Conservation (phyloP, 1,284 basidiomycete species). For the Naganishia albida region DNA sequence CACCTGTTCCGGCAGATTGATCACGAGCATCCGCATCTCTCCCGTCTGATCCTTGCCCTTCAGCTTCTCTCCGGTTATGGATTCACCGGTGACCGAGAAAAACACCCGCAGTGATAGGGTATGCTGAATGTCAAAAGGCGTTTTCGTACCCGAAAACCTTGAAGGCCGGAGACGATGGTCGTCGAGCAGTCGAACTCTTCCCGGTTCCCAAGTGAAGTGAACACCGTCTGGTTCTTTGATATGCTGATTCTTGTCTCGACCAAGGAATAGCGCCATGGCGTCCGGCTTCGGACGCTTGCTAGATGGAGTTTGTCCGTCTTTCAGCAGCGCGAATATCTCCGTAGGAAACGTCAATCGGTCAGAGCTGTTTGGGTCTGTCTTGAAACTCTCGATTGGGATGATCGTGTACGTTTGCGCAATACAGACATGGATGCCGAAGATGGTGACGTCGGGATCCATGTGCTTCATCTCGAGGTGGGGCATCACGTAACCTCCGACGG, state of each 20-base stretch:
- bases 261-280: neutral
- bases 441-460: constrained; percentile 5
- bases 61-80: neutral
- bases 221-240: neutral
- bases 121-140: constrained; percentile 8
- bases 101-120: constrained; percentile 7
- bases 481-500: constrained; percentile 13
- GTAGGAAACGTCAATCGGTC: neutral
- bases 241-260: neutral
- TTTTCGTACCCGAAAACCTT: neutral
- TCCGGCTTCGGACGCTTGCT: neutral
- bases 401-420: constrained; percentile 1
- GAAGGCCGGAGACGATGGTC: constrained; percentile 2
- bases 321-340: neutral
- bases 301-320: constrained; percentile 2
- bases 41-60: neutral
- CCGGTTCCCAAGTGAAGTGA: constrained; percentile 9
- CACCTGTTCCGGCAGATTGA: constrained; percentile 7
- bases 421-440: constrained; percentile 7
- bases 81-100: constrained; percentile 4
- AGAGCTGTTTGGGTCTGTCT: neutral
- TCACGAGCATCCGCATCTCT: constrained; percentile 18
- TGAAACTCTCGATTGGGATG: neutral
- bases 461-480: constrained; percentile 10
- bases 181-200: constrained; percentile 3